A percentile compares a stretch with the other conserved stretches of the same genome.
These are phyloP conservation scores for Diaporthe citri DNA, from an alignment of 2,329 filamentous ascomycete genomes.

Conservation along the genomic window DNA sequence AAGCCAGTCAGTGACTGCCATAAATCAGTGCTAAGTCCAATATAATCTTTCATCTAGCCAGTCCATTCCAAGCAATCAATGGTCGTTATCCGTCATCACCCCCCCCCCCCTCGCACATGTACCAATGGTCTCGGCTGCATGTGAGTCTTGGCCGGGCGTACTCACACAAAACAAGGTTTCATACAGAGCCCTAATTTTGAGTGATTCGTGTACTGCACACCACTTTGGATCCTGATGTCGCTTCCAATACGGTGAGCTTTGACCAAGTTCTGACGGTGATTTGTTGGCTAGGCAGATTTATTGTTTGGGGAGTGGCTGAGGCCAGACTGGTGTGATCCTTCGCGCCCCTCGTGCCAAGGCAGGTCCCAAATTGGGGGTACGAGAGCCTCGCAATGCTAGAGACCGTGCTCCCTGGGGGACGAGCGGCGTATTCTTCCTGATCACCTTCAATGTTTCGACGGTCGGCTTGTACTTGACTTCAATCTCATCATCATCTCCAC, in stretches of 20 bases:
- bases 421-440: background rate
- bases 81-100: background rate
- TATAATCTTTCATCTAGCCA: fast-evolving
- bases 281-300: slow-evolving; percentile 2
- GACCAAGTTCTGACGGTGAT: background rate
- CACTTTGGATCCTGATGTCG: background rate
- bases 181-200: background rate
- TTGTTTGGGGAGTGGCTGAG: slow-evolving; percentile 7
- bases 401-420: background rate
- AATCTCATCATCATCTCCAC: background rate
- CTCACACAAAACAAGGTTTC: background rate
- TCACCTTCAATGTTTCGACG: too few species aligned
- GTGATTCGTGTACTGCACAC: slow-evolving; percentile 13
- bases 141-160: slow-evolving; percentile 1
- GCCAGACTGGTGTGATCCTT: slow-evolving; percentile 9
- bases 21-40: too few species aligned
- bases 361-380: background rate
- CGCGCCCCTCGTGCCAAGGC: slow-evolving; percentile 19
- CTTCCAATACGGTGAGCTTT: background rate
- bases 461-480: too few species aligned
- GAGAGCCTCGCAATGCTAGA: background rate
- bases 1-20: too few species aligned
- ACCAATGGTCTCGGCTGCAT: background rate
- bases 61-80: too few species aligned
- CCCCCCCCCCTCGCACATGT: background rate